A percentile compares a stretch with the other conserved stretches of the same genome.
These are phyloP conservation scores for Didymella pinodella DNA, from an alignment of 2,329 filamentous ascomycete genomes.

Conservation along the genomic window DNA sequence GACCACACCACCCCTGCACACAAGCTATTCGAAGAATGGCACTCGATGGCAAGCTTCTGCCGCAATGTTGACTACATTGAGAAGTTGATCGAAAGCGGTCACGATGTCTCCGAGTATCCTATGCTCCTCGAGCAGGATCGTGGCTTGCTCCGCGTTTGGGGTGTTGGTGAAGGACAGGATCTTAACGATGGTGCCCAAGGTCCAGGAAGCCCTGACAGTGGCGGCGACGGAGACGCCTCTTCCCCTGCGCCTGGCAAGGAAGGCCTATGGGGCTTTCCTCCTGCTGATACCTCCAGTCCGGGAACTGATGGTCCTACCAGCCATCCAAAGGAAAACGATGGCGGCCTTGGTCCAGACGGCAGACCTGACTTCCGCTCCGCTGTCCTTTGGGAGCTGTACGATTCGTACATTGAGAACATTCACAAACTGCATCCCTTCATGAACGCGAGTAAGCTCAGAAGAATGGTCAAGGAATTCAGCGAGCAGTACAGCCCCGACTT, in stretches of 20 bases:
- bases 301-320: conserved; percentile 35
- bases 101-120: conserved; percentile 68
- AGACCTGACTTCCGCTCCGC: conserved; percentile 62
- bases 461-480: conserved; percentile 60
- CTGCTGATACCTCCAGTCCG: conserved; percentile 52
- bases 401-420: conserved; percentile 66
- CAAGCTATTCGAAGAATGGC: conserved; percentile 75
- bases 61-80: conserved; percentile 54
- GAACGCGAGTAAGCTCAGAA: conserved; percentile 60
- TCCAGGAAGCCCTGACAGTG: conserved; percentile 46
- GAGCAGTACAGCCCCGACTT: conserved; percentile 46
- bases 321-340: conserved; percentile 51
- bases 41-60: conserved; percentile 61
- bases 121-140: conserved; percentile 77
- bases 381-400: conserved; percentile 60
- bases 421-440: conserved; percentile 72
- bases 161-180: conserved; percentile 77
- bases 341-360: conserved; percentile 62
- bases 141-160: conserved; percentile 77
- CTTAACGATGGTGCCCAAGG: conserved; percentile 58
- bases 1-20: conserved; percentile 93
- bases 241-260: conserved; percentile 56
- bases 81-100: conserved; percentile 62
- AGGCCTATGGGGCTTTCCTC: conserved; percentile 59
- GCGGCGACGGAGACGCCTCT: conserved; percentile 50